A percentile compares a stretch with the other conserved stretches of the same genome.
phyloP scores from a whole-genome alignment of 106 monocot genomes.

The Agapanthus africanus region DNA sequence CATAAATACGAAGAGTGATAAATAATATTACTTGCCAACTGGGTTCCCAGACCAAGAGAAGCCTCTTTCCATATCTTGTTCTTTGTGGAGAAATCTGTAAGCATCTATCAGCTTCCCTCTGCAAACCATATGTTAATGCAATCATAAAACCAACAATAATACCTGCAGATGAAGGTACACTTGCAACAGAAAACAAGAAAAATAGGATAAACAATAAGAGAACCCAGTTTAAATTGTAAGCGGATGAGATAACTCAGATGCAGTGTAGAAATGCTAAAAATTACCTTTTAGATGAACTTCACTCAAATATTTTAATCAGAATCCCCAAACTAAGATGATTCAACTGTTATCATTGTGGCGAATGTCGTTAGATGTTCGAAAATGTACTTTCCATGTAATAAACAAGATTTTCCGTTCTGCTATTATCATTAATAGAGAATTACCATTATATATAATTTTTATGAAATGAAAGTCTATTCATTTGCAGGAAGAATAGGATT shows the following conservation, averaged over 20 bases:
- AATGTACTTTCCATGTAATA: background rate
- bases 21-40: conserved; percentile 62
- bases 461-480: background rate
- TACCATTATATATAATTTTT: background rate
- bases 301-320: background rate
- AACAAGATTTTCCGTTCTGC: background rate
- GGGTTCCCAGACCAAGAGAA: conserved; percentile 80
- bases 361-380: background rate
- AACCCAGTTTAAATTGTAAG: background rate
- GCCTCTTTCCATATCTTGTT: conserved; percentile 60
- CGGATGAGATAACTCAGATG: background rate
- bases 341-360: background rate
- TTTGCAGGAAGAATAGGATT: background rate
- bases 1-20: background rate
- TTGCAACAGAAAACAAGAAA: conserved; percentile 2
- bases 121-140: conserved; percentile 9
- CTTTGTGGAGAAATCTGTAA: conserved; percentile 60
- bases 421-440: too few species aligned
- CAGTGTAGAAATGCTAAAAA: background rate
- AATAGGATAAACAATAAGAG: background rate
- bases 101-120: conserved; percentile 78
- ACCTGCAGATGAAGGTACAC: background rate
- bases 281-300: background rate
- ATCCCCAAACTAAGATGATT: background rate
- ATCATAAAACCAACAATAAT: conserved; percentile 4